phyloP scores from a whole-genome alignment of 352 stramenopile genomes.

The Phytophthora tubulina region DNA sequence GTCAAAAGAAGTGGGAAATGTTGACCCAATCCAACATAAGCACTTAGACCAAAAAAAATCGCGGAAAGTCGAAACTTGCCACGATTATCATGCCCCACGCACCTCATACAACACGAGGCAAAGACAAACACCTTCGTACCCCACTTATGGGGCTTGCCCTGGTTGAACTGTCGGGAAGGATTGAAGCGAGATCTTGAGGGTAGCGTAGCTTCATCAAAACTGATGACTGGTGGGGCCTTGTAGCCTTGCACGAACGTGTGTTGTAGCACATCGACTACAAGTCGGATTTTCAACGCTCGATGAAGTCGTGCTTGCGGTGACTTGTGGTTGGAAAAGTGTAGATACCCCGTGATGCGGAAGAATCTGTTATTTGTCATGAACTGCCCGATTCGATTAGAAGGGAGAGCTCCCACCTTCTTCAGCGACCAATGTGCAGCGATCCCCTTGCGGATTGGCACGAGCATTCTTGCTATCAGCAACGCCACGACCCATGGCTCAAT shows the following conservation, averaged over 20 bases:
- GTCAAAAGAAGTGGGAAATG: background rate
- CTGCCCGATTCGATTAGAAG: background rate
- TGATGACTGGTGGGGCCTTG: background rate
- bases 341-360: background rate
- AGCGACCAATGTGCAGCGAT: background rate
- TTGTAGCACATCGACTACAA: background rate
- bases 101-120: background rate
- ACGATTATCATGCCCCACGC: background rate
- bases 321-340: background rate
- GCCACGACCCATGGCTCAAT: background rate
- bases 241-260: background rate
- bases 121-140: background rate
- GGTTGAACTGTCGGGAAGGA: background rate
- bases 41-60: background rate
- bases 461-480: background rate
- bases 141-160: background rate
- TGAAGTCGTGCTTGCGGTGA: background rate
- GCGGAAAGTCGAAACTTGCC: background rate
- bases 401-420: background rate
- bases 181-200: background rate
- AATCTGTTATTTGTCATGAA: background rate
- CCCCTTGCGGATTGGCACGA: background rate
- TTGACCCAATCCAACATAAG: background rate
- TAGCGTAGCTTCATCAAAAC: background rate
- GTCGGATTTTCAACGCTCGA: background rate